phyloP scores from a whole-genome alignment of 768 basidiomycete genomes.

The Leucogyrophana mollusca region DNA sequence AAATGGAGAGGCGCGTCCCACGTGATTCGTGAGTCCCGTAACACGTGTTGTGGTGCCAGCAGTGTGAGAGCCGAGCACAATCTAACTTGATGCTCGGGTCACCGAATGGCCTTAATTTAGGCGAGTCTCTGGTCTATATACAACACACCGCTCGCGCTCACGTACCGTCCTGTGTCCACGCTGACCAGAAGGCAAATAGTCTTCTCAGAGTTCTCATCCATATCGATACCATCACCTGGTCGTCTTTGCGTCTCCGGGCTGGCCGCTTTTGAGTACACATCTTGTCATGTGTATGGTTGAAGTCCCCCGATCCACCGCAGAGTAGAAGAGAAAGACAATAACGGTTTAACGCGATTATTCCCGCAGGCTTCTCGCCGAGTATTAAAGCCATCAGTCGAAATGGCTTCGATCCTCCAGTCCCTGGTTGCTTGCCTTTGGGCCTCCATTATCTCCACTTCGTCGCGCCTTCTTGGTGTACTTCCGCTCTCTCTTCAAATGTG shows the following conservation, averaged over 20 bases:
- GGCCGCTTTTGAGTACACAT: background rate
- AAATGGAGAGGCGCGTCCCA: background rate
- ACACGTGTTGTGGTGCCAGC: background rate
- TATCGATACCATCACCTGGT: slow-evolving; percentile 2
- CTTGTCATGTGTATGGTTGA: slow-evolving; percentile 6
- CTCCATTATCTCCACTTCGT: slow-evolving; percentile 7
- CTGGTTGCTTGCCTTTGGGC: slow-evolving; percentile 18
- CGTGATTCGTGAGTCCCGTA: background rate
- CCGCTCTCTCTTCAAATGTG: slow-evolving; percentile 15
- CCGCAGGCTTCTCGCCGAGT: background rate
- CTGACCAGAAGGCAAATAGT: slow-evolving; percentile 3
- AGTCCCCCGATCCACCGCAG: background rate
- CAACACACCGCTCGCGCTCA: background rate
- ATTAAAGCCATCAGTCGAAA: slow-evolving; percentile 5
- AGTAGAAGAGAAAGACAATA: background rate
- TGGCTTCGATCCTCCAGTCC: slow-evolving; percentile 19
- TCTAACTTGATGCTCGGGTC: background rate
- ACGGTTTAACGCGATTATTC: background rate
- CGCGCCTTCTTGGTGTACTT: slow-evolving; percentile 14
- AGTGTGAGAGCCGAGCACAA: background rate
- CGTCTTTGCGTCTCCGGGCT: background rate
- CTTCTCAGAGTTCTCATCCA: background rate
- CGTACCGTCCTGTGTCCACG: background rate
- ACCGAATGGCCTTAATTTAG: slow-evolving; percentile 11
- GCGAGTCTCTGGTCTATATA: background rate